Percentiles rank a stretch among this genome's conserved stretches.
Evolutionary conservation across 257 asterid genomes (phyloP).

Genomic region (Mentha longifolia): DNA sequence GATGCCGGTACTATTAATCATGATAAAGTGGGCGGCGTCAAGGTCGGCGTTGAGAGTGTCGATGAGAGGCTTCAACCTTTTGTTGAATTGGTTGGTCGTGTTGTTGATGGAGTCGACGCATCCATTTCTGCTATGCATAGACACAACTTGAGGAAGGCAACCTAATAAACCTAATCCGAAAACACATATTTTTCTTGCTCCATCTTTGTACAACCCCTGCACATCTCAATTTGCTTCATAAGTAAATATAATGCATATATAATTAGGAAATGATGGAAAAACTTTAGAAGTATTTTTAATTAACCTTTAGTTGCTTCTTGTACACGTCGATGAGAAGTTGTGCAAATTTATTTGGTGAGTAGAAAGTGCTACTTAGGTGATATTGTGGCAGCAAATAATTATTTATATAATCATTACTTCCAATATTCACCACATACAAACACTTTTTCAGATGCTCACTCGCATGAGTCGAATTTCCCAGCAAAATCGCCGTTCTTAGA

Average conservation of each 20-base stretch:
- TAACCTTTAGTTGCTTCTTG: conserved; percentile 44
- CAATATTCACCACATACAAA: conserved; percentile 47
- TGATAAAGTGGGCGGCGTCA: conserved; percentile 58
- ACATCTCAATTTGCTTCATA: too few relatives aligned
- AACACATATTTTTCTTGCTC: conserved; percentile 76
- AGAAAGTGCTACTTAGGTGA: conserved; percentile 39
- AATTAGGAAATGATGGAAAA: too few relatives aligned
- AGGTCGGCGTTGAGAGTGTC: conserved; percentile 53
- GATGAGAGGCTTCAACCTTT: conserved; percentile 53
- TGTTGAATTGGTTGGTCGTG: conserved; percentile 62
- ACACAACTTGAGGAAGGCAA: conserved; percentile 82
- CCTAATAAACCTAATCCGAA: conserved; percentile 83
- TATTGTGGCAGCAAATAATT: conserved; percentile 53
- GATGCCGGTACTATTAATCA: conserved; percentile 69
- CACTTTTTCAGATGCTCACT: conserved; percentile 45
- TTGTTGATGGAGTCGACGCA: conserved; percentile 62
- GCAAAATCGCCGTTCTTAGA: neutral
- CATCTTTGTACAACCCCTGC: conserved; percentile 57
- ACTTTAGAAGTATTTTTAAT: too few relatives aligned
- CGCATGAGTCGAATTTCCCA: conserved; percentile 15
- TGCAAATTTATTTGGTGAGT: conserved; percentile 49
- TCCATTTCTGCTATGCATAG: conserved; percentile 59
- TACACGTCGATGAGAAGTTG: conserved; percentile 46
- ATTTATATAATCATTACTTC: conserved; percentile 66
- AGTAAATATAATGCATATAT: too few relatives aligned